Evolutionary conservation across 2,329 filamentous ascomycete species (phyloP).

Genomic region (Ophiostoma angusticollis): DNA sequence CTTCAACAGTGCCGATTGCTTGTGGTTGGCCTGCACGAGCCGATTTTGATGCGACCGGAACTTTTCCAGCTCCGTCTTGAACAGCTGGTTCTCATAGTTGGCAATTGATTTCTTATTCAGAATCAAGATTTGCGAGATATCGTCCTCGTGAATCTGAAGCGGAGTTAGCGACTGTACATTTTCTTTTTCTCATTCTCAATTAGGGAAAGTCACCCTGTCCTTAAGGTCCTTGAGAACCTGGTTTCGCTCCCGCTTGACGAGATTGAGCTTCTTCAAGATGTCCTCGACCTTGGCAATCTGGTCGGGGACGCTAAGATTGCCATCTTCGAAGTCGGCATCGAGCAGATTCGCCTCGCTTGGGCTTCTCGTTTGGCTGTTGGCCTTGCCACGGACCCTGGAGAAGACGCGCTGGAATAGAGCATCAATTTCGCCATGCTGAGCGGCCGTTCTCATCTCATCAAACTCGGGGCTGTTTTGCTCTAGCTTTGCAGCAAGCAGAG

Average conservation of each 20-base stretch:
- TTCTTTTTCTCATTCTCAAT: too few species aligned
- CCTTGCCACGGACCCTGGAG: constrained; percentile 58
- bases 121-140: constrained; percentile 94
- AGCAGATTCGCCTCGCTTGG: constrained; percentile 66
- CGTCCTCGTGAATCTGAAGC: constrained; percentile 78
- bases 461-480: constrained; percentile 80
- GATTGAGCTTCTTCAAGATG: constrained; percentile 75
- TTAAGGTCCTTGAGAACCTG: constrained; percentile 95
- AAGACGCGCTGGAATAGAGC: constrained; percentile 79
- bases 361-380: constrained; percentile 46
- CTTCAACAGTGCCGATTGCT: constrained; percentile 88
- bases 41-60: constrained; percentile 88
- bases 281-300: constrained; percentile 86
- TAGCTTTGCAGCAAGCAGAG: constrained; percentile 69
- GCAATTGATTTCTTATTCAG: constrained; percentile 94
- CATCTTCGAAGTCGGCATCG: constrained; percentile 85
- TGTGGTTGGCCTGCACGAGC: constrained; percentile 85
- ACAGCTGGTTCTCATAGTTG: constrained; percentile 82
- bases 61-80: constrained; percentile 94
- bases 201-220: constrained; percentile 58
- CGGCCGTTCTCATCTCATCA: constrained; percentile 86
- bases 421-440: constrained; percentile 75
- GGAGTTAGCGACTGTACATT: too few species aligned
- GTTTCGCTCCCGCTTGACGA: constrained; percentile 81
- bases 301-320: constrained; percentile 66